These are phyloP conservation scores for Sporothrix inflata DNA, from an alignment of 2,329 filamentous ascomycete species.

Conservation along the genomic window DNA sequence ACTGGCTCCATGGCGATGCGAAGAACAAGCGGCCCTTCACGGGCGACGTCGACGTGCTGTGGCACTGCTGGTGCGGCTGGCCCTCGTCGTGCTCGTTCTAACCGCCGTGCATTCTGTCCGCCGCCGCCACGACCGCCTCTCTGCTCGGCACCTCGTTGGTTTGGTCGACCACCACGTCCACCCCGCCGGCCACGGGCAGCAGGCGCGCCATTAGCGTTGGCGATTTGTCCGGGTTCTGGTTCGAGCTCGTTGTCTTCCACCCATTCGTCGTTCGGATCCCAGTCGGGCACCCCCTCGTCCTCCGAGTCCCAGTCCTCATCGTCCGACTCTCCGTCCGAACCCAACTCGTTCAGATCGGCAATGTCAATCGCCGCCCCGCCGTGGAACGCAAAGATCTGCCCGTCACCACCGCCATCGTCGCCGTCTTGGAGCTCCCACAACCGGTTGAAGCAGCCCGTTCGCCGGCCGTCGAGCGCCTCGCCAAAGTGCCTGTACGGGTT, in stretches of 20 bases:
- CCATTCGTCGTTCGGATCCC: background rate
- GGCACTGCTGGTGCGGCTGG: background rate
- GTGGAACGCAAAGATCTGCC: constrained; percentile 40
- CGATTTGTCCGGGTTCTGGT: background rate
- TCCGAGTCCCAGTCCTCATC: background rate
- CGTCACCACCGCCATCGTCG: constrained; percentile 62
- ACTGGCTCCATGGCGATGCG: constrained; percentile 49
- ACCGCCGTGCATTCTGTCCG: background rate
- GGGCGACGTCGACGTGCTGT: constrained; percentile 50
- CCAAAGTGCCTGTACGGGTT: constrained; percentile 95
- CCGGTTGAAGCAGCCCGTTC: constrained; percentile 75
- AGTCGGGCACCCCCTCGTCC: background rate
- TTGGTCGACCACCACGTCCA: background rate
- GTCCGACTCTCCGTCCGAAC: background rate
- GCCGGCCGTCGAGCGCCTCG: constrained; percentile 53
- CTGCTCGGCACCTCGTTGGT: background rate
- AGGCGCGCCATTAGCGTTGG: background rate
- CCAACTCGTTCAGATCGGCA: constrained; percentile 35
- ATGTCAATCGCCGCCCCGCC: constrained; percentile 42
- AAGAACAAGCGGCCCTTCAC: constrained; percentile 61
- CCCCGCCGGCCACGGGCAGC: background rate
- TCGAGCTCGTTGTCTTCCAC: background rate
- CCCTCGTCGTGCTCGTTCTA: background rate
- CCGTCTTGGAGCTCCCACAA: constrained; percentile 89
- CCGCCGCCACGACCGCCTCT: background rate